Evolutionary conservation across 495 filamentous ascomycete species (phyloP), one percentile per base, ranked within the genome.

Genomic region (Cercophora samala): DNA sequence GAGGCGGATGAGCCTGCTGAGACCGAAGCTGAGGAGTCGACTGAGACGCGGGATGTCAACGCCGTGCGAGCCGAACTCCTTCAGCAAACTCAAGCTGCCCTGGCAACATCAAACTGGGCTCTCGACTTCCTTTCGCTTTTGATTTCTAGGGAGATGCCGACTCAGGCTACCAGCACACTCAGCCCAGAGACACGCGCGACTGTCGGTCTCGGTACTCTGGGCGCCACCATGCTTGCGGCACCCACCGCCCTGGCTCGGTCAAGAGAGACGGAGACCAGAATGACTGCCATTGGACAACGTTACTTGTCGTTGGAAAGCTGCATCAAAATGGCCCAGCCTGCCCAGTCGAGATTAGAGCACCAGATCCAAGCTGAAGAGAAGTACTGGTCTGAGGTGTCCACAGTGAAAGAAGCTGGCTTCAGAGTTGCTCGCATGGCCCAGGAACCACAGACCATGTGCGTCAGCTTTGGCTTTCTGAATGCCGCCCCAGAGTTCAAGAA

Each of bases 401-500:
- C 87, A 22, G 85, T 98, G 26, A 91, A 88, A 68, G 86, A 93
- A 55, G 87, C 88, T 29, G 91, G 93, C 3, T 99, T 95, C 94
- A 85, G 91, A 24, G 73, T 97, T 8, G 92, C 86, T 69, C 83
- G 89, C 24, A 72, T 93, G 24, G 91, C 92, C 0, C 83, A 88
- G 24, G 88, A 94, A 51, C 83, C 82, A 62, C 86, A 92, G 72
- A 88, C 88, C 2, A 79, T 98, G 32, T 92, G 88, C 46, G 94
- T 98, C 51, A 87, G 88, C 64, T 97, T 92, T 79, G 96, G 96
- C 13, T 97, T 96, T 76, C 80, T 88, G 15, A 93, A 96, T 80
- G 90, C 91, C 52, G 85, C 88, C 4, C 81, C 90, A 11, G 84
- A 87, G 24, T 97, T 97, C 75, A 89, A 87, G 70, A 83, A 89